phyloP scores from a whole-genome alignment of 2,329 filamentous ascomycete genomes.

The Ophiosphaerella narmari region DNA sequence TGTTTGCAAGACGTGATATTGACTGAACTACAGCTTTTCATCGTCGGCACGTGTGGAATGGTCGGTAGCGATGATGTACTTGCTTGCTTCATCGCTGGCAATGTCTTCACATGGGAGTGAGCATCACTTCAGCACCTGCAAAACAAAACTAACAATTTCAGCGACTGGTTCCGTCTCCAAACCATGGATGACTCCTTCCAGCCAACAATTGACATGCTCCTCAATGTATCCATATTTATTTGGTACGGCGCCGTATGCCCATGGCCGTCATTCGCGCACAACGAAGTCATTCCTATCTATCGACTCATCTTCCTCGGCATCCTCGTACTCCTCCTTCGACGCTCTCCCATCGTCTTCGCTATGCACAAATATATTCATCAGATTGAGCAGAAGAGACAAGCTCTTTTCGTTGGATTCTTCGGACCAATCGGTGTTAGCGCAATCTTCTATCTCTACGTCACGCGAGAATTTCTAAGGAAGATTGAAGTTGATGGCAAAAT shows the following conservation, averaged over 20 bases:
- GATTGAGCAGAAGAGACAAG: constrained; percentile 74
- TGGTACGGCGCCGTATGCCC: constrained; percentile 77
- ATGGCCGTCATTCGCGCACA: constrained; percentile 72
- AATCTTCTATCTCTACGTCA: constrained; percentile 86
- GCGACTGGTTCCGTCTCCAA: constrained; percentile 73
- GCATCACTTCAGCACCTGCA: too few species aligned
- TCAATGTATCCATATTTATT: constrained; percentile 86
- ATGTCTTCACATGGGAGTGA: constrained; percentile 81
- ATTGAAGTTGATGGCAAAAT: too few species aligned
- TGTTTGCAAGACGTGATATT: too few species aligned
- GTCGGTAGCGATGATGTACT: constrained; percentile 88
- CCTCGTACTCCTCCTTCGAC: constrained; percentile 75
- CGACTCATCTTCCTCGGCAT: constrained; percentile 75
- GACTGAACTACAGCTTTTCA: constrained; percentile 74
- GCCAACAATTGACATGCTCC: constrained; percentile 90
- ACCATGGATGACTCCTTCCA: constrained; percentile 91
- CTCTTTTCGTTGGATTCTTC: constrained; percentile 88
- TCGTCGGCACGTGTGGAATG: constrained; percentile 84
- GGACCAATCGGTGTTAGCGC: constrained; percentile 92
- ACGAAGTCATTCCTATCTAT: constrained; percentile 73
- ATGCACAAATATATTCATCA: constrained; percentile 78
- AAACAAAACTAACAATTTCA: too few species aligned
- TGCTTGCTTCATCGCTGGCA: constrained; percentile 90
- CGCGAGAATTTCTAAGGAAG: constrained; percentile 70
- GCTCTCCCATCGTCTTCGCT: constrained; percentile 75